Percentiles rank a stretch among this genome's conserved stretches.
Conservation (phyloP, 2,329 filamentous ascomycete genomes). For the Rutstroemia sp. region DNA sequence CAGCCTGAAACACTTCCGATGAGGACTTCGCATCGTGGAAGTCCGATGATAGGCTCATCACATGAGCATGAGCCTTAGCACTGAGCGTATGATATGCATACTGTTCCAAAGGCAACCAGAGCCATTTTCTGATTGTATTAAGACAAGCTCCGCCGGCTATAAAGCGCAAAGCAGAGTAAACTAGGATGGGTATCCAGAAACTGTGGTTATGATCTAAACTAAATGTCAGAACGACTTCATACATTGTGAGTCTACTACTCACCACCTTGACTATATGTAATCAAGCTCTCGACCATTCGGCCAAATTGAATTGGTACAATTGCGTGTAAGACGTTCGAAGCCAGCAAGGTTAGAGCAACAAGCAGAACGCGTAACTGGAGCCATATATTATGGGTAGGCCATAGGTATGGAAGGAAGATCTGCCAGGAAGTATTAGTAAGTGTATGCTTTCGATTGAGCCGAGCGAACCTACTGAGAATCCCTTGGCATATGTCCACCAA, state of each 20-base stretch:
- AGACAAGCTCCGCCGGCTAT: conserved; percentile 45
- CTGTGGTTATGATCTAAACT: conserved; percentile 30
- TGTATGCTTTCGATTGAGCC: background rate
- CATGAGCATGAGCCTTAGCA: conserved; percentile 55
- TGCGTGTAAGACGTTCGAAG: conserved; percentile 65
- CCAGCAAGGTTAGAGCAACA: conserved; percentile 61
- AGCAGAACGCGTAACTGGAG: conserved; percentile 63
- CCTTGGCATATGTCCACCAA: conserved; percentile 70
- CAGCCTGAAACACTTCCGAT: conserved; percentile 55
- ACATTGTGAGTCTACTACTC: background rate
- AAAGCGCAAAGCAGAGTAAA: conserved; percentile 43
- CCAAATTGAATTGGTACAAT: conserved; percentile 77
- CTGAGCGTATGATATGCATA: conserved; percentile 51
- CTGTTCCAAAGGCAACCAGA: conserved; percentile 49
- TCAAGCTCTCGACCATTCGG: conserved; percentile 65
- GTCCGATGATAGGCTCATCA: conserved; percentile 63
- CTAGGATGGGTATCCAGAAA: conserved; percentile 44
- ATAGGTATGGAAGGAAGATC: conserved; percentile 73
- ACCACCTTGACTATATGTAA: conserved; percentile 33
- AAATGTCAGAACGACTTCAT: conserved; percentile 1
- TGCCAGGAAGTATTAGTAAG: conserved; percentile 24
- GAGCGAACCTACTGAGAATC: conserved; percentile 47
- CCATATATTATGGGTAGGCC: conserved; percentile 58
- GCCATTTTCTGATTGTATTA: conserved; percentile 39
- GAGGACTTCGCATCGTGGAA: conserved; percentile 61